A percentile compares a stretch with the other conserved stretches of the same genome.
These are phyloP conservation scores for Saccharomycopsis oosterbeekiorum DNA, from an alignment of 805 yeast species.

Conservation along the genomic window DNA sequence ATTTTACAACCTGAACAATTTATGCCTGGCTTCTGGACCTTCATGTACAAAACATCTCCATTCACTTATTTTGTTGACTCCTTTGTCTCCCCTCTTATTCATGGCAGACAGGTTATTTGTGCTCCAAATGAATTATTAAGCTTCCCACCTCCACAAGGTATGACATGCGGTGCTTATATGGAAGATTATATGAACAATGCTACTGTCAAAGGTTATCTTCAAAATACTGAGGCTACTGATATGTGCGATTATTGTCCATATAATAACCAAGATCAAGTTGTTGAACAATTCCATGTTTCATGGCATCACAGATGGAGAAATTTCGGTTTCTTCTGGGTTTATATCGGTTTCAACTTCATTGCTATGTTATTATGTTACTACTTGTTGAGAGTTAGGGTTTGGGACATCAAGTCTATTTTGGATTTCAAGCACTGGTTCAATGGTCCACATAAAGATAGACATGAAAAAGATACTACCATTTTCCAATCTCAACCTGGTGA, in stretches of 20 bases:
- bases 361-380: conserved; percentile 32
- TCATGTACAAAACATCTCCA: conserved; percentile 37
- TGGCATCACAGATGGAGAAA: conserved; percentile 57
- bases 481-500: conserved; percentile 33
- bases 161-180: conserved; percentile 41
- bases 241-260: conserved; percentile 34
- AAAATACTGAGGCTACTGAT: conserved; percentile 30
- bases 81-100: conserved; percentile 32
- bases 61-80: conserved; percentile 39
- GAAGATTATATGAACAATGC: conserved; percentile 25
- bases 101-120: conserved; percentile 31
- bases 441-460: conserved; percentile 37
- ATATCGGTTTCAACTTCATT: conserved; percentile 30
- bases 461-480: conserved; percentile 36
- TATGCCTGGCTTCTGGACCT: conserved; percentile 42
- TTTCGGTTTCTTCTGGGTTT: conserved; percentile 44
- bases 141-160: conserved; percentile 36
- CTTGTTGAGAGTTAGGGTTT: conserved; percentile 31
- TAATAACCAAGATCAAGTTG: conserved; percentile 24
- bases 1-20: conserved; percentile 34
- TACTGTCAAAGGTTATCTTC: conserved; percentile 36
- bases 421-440: conserved; percentile 32
- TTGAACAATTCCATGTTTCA: conserved; percentile 28
- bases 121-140: conserved; percentile 28
- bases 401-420: conserved; percentile 26